These are phyloP conservation scores for Cotoneaster glaucophyllus DNA, from an alignment of 306 rosid genomes.

Conservation along the genomic window DNA sequence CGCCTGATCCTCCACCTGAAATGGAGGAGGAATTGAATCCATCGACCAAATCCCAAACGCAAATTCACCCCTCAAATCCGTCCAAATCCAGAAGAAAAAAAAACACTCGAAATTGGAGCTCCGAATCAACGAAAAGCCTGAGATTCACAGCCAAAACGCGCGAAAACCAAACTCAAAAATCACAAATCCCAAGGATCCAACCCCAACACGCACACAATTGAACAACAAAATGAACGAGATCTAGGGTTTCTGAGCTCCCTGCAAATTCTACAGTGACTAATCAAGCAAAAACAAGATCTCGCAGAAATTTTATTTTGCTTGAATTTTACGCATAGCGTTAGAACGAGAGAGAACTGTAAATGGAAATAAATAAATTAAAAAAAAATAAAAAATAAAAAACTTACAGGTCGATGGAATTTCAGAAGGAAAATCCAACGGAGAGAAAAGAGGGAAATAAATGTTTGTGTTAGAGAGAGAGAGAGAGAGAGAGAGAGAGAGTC, in stretches of 20 bases:
- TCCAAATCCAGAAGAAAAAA: background rate
- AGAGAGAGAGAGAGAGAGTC: background rate
- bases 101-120: conserved; percentile 30
- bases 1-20: conserved; percentile 78
- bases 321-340: conserved; percentile 25
- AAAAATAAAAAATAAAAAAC: background rate
- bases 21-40: conserved; percentile 83
- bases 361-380: background rate
- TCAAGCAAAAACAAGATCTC: conserved; percentile 1
- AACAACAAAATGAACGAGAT: conserved; percentile 36
- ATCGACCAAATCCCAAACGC: conserved; percentile 34
- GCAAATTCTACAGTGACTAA: conserved; percentile 18
- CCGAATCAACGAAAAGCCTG: conserved; percentile 13
- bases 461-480: background rate
- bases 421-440: conserved; percentile 11
- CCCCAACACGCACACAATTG: conserved; percentile 12
- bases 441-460: conserved; percentile 3
- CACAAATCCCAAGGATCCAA: conserved; percentile 13
- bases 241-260: conserved; percentile 25
- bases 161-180: conserved; percentile 7
- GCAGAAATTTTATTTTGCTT: conserved; percentile 10
- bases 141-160: conserved; percentile 37
- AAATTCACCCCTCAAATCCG: conserved; percentile 17
- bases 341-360: background rate
- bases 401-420: conserved; percentile 37